phyloP scores from a whole-genome alignment of 192 early-diverging fungal species.

The Podila minutissima region DNA sequence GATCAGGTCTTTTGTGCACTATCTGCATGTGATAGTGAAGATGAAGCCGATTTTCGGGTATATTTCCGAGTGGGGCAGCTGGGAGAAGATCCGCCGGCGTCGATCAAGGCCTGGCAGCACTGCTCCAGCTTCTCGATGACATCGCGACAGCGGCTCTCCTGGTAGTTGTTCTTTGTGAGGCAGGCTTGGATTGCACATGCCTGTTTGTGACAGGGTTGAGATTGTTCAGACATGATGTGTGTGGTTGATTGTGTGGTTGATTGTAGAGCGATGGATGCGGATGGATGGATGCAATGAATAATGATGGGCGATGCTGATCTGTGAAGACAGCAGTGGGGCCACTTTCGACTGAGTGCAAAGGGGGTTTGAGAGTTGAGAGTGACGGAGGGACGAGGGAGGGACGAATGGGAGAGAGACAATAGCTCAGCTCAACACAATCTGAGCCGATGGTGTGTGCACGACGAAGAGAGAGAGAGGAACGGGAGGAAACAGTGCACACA shows the following conservation, averaged over 20 bases:
- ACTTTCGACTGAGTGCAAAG: too few species aligned
- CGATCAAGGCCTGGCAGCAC: slow-evolving; percentile 58
- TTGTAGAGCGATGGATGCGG: too few species aligned
- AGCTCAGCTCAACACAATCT: too few species aligned
- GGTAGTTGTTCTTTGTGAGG: slow-evolving; percentile 58
- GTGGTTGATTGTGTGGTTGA: too few species aligned
- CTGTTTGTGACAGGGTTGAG: slow-evolving; percentile 42
- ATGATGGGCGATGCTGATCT: too few species aligned
- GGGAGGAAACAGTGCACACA: too few species aligned
- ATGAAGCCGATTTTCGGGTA: not conserved
- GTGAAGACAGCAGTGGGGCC: too few species aligned
- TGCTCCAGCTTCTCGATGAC: slow-evolving; percentile 49
- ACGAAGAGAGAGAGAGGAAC: too few species aligned
- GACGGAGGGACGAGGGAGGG: too few species aligned
- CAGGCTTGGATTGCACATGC: slow-evolving; percentile 69
- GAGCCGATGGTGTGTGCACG: too few species aligned
- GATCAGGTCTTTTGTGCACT: not conserved
- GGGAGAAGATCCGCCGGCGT: slow-evolving; percentile 49
- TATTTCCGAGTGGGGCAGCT: slow-evolving; percentile 56
- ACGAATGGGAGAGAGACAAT: too few species aligned
- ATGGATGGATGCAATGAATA: not conserved
- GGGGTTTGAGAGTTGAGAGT: too few species aligned
- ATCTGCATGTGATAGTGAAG: not conserved
- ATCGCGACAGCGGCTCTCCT: slow-evolving; percentile 56
- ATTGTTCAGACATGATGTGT: not conserved